phyloP scores from a whole-genome alignment of 345 rosid genomes.

The Streptanthus diversifolius region DNA sequence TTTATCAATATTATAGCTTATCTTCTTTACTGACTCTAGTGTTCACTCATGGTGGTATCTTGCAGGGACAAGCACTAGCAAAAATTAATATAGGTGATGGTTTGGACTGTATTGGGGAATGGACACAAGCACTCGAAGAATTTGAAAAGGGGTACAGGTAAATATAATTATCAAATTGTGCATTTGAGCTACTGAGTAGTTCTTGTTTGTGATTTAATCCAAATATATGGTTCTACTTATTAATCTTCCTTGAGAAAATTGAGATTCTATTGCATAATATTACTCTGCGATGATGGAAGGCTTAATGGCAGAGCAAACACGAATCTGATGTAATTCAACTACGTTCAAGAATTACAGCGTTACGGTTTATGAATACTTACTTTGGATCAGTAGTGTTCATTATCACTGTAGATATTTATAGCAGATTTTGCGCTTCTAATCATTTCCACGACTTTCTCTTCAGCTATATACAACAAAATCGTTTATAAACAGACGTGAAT shows the following conservation, averaged over 20 bases:
- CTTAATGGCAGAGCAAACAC: constrained; percentile 4
- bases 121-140: constrained; percentile 68
- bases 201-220: constrained; percentile 1
- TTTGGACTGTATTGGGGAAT: constrained; percentile 70
- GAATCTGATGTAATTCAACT: neutral
- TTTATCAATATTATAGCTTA: neutral
- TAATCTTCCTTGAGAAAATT: neutral
- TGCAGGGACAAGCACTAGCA: constrained; percentile 88
- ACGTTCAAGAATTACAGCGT: neutral
- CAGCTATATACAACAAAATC: neutral
- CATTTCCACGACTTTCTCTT: neutral
- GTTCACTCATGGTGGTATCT: constrained; percentile 28
- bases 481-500: neutral
- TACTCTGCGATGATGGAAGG: neutral
- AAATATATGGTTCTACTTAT: neutral
- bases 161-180: constrained; percentile 11
- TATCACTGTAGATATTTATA: neutral
- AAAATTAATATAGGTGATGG: constrained; percentile 75
- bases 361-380: neutral
- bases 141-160: constrained; percentile 82
- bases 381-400: neutral
- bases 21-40: constrained; percentile 15
- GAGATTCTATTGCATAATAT: neutral
- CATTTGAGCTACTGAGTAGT: constrained; percentile 3
- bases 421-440: neutral